These are phyloP conservation scores for Sporothrix pseudoabietina DNA, from an alignment of 2,329 filamentous ascomycete genomes.

Conservation along the genomic window DNA sequence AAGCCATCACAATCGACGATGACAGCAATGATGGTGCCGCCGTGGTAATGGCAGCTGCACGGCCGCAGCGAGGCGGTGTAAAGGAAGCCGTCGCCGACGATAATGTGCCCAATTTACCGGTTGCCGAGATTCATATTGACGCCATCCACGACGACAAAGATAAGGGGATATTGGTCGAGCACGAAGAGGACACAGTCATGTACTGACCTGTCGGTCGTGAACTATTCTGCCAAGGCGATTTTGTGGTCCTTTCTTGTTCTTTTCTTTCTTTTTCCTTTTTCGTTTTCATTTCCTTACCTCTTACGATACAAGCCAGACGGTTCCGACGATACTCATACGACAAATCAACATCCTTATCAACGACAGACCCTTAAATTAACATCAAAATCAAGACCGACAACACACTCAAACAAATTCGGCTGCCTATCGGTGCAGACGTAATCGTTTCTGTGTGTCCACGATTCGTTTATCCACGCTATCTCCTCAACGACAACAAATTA, in stretches of 20 bases:
- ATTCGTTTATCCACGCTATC: neutral
- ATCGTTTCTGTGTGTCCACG: neutral
- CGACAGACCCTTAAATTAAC: neutral
- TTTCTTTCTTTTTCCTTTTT: neutral
- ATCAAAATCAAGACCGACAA: neutral
- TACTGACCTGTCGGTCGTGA: slow-evolving; percentile 59
- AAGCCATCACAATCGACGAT: neutral
- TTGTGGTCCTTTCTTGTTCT: neutral
- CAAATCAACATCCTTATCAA: neutral
- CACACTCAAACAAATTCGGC: neutral
- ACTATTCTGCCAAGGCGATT: neutral
- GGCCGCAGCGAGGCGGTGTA: neutral
- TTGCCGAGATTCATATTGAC: slow-evolving; percentile 40
- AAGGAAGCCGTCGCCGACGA: neutral
- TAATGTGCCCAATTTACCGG: neutral
- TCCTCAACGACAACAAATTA: neutral
- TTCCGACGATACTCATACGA: neutral
- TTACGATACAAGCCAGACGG: neutral
- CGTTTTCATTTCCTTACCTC: no score
- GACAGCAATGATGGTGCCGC: neutral
- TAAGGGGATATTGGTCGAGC: slow-evolving; percentile 78
- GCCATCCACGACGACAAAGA: slow-evolving; percentile 67
- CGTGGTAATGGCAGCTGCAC: neutral
- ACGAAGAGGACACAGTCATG: slow-evolving; percentile 87
- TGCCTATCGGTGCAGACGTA: neutral